Evolutionary conservation across 1,284 basidiomycete genomes (phyloP).

Genomic region (Microbotryum scabiosae): DNA sequence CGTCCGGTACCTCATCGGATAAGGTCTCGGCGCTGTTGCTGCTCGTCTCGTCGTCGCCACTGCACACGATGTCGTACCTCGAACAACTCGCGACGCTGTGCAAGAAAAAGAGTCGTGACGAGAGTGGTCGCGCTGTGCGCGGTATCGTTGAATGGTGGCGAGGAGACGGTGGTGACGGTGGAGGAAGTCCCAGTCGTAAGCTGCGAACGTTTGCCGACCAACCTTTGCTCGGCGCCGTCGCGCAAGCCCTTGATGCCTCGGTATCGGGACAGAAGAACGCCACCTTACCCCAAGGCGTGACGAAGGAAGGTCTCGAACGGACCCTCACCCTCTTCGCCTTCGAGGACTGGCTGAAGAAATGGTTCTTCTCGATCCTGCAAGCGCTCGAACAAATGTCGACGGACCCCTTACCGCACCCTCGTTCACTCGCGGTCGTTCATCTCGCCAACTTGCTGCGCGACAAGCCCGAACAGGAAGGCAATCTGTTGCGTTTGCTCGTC

Average conservation of each 20-base stretch:
- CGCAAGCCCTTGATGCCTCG: slow-evolving; percentile 41
- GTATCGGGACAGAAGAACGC: slow-evolving; percentile 26
- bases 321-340: slow-evolving; percentile 80
- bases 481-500: slow-evolving; percentile 79
- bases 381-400: slow-evolving; percentile 80
- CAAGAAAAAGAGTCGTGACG: slow-evolving; percentile 79
- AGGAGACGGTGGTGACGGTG: slow-evolving; percentile 63
- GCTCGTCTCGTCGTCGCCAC: slow-evolving; percentile 78
- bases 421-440: slow-evolving; percentile 65
- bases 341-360: slow-evolving; percentile 96
- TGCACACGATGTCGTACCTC: slow-evolving; percentile 61
- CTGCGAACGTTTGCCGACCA: slow-evolving; percentile 89
- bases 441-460: slow-evolving; percentile 66
- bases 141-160: slow-evolving; percentile 94
- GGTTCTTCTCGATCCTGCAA: slow-evolving; percentile 86
- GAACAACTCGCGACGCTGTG: slow-evolving; percentile 64
- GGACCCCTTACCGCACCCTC: slow-evolving; percentile 80
- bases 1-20: slow-evolving; percentile 84
- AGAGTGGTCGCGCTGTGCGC: slow-evolving; percentile 78
- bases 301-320: slow-evolving; percentile 43
- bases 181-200: slow-evolving; percentile 51
- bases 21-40: slow-evolving; percentile 85
- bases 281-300: slow-evolving; percentile 11
- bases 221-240: slow-evolving; percentile 52
- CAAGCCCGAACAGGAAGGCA: slow-evolving; percentile 96